A percentile compares a stretch with the other conserved stretches of the same genome.
Conservation (phyloP, 2,329 filamentous ascomycete species). For the Xylaria sp. region DNA sequence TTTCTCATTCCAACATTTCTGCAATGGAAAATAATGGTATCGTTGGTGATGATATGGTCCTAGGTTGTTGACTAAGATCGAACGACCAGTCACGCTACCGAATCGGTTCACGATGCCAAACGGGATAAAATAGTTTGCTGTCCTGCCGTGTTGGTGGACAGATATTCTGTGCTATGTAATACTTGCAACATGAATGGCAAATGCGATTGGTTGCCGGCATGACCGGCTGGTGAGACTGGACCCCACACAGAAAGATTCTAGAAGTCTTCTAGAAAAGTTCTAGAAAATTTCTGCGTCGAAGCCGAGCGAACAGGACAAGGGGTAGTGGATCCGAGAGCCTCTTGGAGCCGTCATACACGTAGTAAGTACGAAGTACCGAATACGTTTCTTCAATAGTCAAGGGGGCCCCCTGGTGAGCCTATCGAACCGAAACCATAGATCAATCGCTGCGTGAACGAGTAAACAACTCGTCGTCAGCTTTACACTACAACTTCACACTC, state of each 20-base stretch:
- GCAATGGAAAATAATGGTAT: not conserved
- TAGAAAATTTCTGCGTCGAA: slow-evolving; percentile 33
- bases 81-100: slow-evolving; percentile 9
- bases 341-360: slow-evolving; percentile 11
- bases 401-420: slow-evolving; percentile 9
- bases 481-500: not conserved
- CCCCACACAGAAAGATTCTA: slow-evolving; percentile 41
- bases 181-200: not conserved
- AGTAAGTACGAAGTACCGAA: slow-evolving; percentile 26
- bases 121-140: not conserved
- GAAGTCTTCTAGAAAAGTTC: slow-evolving; percentile 44
- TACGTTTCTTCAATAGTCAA: slow-evolving; percentile 11
- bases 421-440: not conserved
- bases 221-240: slow-evolving; percentile 38
- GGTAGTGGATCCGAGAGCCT: slow-evolving; percentile 22
- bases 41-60: not conserved
- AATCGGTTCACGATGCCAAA: slow-evolving; percentile 9
- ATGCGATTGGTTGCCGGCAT: slow-evolving; percentile 41
- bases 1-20: not conserved
- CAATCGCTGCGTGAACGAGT: slow-evolving; percentile 4
- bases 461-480: slow-evolving; percentile 23
- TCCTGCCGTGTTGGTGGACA: slow-evolving; percentile 6
- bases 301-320: slow-evolving; percentile 16
- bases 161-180: slow-evolving; percentile 12
- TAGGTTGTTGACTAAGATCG: slow-evolving; percentile 6